Evolutionary conservation across 352 stramenopile genomes (phyloP).

Genomic region (Elongisporangium senticosum): DNA sequence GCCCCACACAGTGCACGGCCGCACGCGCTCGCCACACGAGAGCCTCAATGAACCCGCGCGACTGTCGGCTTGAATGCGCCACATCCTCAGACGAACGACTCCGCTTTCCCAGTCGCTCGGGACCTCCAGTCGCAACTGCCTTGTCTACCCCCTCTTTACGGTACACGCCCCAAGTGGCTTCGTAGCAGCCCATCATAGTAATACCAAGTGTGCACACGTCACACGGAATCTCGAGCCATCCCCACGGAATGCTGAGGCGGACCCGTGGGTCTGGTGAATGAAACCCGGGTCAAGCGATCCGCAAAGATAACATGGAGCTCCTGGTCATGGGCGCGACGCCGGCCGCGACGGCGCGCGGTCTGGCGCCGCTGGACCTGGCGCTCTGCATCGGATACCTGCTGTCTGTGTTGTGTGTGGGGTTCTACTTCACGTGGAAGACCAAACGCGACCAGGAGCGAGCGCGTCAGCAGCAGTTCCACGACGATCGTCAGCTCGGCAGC

Average conservation of each 20-base stretch:
- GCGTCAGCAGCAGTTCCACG: constrained; percentile 17
- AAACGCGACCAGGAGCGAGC: constrained; percentile 31
- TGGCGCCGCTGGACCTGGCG: constrained; percentile 41
- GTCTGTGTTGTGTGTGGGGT: constrained; percentile 58
- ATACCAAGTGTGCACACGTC: constrained; percentile 22
- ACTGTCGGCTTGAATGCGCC: neutral
- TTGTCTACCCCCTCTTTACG: neutral
- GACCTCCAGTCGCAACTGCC: constrained; percentile 17
- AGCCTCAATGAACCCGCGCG: neutral
- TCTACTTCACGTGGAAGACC: constrained; percentile 63
- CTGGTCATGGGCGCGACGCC: constrained; percentile 3
- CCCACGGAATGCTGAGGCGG: neutral
- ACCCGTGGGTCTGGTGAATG: neutral
- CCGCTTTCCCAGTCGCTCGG: neutral
- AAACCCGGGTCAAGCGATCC: neutral
- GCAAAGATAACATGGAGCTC: constrained; percentile 10
- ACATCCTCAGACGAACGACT: neutral
- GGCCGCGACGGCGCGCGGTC: constrained; percentile 15
- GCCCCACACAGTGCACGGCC: neutral
- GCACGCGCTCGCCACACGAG: constrained; percentile 2
- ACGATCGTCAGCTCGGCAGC: constrained; percentile 10
- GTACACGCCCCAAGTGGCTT: constrained; percentile 7
- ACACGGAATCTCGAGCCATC: constrained; percentile 4
- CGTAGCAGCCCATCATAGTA: constrained; percentile 5
- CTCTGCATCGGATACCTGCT: constrained; percentile 51